Evolutionary conservation across 2,329 filamentous ascomycete species (phyloP).

Genomic region (Aureobasidium sp.): DNA sequence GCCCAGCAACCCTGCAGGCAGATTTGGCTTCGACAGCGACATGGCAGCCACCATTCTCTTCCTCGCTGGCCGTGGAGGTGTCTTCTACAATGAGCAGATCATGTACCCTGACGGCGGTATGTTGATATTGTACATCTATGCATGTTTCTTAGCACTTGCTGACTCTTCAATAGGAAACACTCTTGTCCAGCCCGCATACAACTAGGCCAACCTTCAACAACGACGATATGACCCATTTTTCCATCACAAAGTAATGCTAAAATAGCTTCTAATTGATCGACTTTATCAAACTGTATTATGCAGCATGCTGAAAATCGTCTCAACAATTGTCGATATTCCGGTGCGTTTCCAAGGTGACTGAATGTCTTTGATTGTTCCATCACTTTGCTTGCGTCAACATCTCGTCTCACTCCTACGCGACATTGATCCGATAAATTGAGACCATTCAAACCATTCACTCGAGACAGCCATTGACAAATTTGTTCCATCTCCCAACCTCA

Average conservation of each 20-base stretch:
- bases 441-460: background rate
- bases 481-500: background rate
- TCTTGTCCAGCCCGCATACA: slow-evolving; percentile 13
- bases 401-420: background rate
- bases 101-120: slow-evolving; percentile 43
- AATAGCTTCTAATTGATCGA: background rate
- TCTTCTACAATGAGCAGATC: slow-evolving; percentile 49
- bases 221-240: slow-evolving; percentile 1
- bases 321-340: background rate
- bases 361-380: background rate
- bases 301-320: background rate
- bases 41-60: slow-evolving; percentile 47
- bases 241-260: background rate
- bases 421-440: background rate
- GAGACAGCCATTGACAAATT: background rate
- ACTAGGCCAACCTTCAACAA: background rate
- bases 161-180: slow-evolving; percentile 6
- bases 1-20: slow-evolving; percentile 39
- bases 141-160: background rate
- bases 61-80: slow-evolving; percentile 43
- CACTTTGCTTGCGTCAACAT: background rate
- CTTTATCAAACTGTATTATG: background rate
- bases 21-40: slow-evolving; percentile 40
- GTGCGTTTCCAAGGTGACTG: background rate
- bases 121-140: background rate